Evolutionary conservation across 2,329 filamentous ascomycete species (phyloP), one percentile per base, ranked within the genome.

Genomic region (Triangularia setosa): DNA sequence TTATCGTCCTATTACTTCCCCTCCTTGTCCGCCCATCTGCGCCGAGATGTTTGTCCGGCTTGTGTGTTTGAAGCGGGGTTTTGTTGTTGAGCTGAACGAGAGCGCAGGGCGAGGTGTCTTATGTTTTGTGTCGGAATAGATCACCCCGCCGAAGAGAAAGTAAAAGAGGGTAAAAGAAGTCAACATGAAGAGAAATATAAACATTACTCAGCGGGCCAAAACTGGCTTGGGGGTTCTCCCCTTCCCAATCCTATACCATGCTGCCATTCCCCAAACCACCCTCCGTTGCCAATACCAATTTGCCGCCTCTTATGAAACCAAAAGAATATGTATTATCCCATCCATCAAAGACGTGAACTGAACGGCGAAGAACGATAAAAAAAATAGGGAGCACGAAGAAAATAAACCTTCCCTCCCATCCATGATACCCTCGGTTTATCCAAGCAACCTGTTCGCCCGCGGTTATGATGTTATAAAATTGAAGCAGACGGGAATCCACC

Each of bases 201-300:
- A 67, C 65, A 67, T 67, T 67, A 67, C n/a, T 56, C 35, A 55
- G 65, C 58, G 55, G 44, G 52, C 56, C 30, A 35, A 52, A 25
- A 58, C 61, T 61, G 53, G 62, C 65, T 58, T 53, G 60, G 64
- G 16, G 33, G 60, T 23, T 40, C 52, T 18, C 18, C 44, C 56
- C 5, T 40, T 33, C 57, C 58, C 11, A 33, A 53, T 12, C 23
- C 55, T 44, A 60, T 59, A n/a, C 7, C 23, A 33, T 44, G 16
- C 23, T 28, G 2, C 14, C 52, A 9, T 21, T n/a, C 54, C 48
- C 52, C 54, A 60, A 60, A 56, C 57, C 59, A 52, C 21, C 27
- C 30, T 14, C 23, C 27, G 3, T 48, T 48, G n/a, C 40, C 40
- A 48, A 48, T 48, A 48, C 40, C 40, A 18, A 23, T 48, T 48